A percentile compares a stretch with the other conserved stretches of the same genome.
These are phyloP conservation scores for Rhododendron mucronatum DNA, from an alignment of 148 eudicot genomes.

Conservation along the genomic window DNA sequence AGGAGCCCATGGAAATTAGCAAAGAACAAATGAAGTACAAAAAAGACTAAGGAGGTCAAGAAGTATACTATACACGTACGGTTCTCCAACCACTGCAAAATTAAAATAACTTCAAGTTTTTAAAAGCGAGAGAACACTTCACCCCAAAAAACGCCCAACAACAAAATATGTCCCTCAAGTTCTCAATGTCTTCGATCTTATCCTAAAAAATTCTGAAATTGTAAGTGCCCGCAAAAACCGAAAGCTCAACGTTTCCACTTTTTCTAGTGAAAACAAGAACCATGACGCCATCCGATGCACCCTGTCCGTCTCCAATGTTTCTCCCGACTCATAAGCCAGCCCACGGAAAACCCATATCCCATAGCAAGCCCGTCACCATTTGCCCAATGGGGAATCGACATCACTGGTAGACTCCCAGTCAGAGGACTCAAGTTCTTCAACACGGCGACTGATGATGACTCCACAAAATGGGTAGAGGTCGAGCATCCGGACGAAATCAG, in stretches of 20 bases:
- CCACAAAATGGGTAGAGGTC: too few species aligned
- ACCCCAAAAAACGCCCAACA: not conserved
- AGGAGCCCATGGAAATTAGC: not conserved
- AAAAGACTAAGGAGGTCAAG: not conserved
- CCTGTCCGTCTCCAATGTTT: not conserved
- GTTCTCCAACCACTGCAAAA: not conserved
- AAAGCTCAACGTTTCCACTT: not conserved
- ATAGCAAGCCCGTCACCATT: too few species aligned
- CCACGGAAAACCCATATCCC: too few species aligned
- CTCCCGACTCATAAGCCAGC: too few species aligned
- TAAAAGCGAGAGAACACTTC: not conserved
- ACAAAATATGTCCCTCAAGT: not conserved
- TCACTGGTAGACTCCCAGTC: too few species aligned
- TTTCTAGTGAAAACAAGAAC: not conserved
- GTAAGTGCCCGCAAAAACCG: not conserved
- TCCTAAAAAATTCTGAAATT: not conserved
- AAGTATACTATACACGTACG: not conserved
- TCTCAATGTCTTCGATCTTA: not conserved
- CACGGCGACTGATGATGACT: too few species aligned
- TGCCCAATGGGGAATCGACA: too few species aligned
- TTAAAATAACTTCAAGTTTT: not conserved
- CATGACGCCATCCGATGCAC: not conserved
- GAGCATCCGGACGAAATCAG: too few species aligned
- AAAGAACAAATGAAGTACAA: not conserved
- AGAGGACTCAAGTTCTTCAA: too few species aligned